A percentile compares a stretch with the other conserved stretches of the same genome.
These are phyloP conservation scores for Allodekkera sacchari DNA, from an alignment of 805 yeast species.

Conservation along the genomic window DNA sequence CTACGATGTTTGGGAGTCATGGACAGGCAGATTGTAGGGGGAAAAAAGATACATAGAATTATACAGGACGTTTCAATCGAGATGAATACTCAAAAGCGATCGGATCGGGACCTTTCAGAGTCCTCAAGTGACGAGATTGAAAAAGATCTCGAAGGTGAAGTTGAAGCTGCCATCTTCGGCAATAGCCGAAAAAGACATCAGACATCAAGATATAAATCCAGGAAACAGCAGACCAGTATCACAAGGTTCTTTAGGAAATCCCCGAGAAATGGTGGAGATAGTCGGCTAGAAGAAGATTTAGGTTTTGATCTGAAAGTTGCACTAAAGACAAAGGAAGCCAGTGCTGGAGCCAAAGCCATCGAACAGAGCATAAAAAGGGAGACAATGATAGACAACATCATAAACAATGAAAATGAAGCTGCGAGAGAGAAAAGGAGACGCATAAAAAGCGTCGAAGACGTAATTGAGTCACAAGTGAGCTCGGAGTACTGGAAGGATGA, in stretches of 20 bases:
- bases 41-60: not conserved
- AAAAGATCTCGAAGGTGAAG: conserved; percentile 6
- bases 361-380: conserved; percentile 8
- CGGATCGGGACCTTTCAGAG: not conserved
- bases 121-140: conserved; percentile 3
- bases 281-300: conserved; percentile 7
- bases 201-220: no score
- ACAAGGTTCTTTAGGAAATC: no score
- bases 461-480: no score
- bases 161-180: no score
- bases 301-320: conserved; percentile 15
- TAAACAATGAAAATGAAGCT: conserved; percentile 7
- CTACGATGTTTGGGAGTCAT: not conserved
- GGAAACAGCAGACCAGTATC: no score
- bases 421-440: conserved; percentile 3
- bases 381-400: conserved; percentile 12
- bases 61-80: conserved; percentile 1
- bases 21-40: conserved; percentile 1
- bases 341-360: conserved; percentile 8
- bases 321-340: conserved; percentile 5
- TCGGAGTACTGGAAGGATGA: no score
- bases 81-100: not conserved
- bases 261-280: no score
- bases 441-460: no score
- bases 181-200: no score